Percentiles rank a stretch among this genome's conserved stretches.
These are phyloP conservation scores for Fusarium compactum DNA, from an alignment of 2,329 filamentous ascomycete species.

Conservation along the genomic window DNA sequence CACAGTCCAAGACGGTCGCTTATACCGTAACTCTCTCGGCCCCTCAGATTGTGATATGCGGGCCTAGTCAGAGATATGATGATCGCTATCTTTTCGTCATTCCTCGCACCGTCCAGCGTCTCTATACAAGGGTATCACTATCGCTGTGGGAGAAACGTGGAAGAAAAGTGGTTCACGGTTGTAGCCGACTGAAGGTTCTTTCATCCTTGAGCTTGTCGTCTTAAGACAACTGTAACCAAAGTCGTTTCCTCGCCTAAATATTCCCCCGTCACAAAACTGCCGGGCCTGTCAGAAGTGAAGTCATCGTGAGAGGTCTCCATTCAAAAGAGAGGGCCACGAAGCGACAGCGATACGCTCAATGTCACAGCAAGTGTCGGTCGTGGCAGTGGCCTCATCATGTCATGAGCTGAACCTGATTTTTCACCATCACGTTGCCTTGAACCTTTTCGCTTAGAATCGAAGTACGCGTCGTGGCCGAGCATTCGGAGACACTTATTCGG, in stretches of 20 bases:
- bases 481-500: slow-evolving; percentile 36
- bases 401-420: slow-evolving; percentile 19
- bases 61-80: background rate
- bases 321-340: slow-evolving; percentile 8
- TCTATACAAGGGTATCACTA: slow-evolving; percentile 7
- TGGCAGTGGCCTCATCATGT: slow-evolving; percentile 22
- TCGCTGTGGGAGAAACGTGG: slow-evolving; percentile 39
- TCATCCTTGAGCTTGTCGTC: slow-evolving; percentile 20
- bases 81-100: slow-evolving; percentile 38
- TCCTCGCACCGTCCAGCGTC: slow-evolving; percentile 25
- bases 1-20: slow-evolving; percentile 41
- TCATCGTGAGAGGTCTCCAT: slow-evolving; percentile 40
- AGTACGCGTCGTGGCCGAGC: slow-evolving; percentile 15
- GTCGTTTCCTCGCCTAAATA: slow-evolving; percentile 19
- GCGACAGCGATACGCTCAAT: slow-evolving; percentile 31
- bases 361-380: slow-evolving; percentile 11
- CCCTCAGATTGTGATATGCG: slow-evolving; percentile 34
- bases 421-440: slow-evolving; percentile 35
- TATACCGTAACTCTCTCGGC: slow-evolving; percentile 24
- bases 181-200: slow-evolving; percentile 32
- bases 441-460: background rate
- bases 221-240: slow-evolving; percentile 18
- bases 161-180: slow-evolving; percentile 40
- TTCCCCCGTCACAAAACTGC: slow-evolving; percentile 13
- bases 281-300: slow-evolving; percentile 39